phyloP scores from a whole-genome alignment of 140 eudicot species.

The Senecio squalidus region DNA sequence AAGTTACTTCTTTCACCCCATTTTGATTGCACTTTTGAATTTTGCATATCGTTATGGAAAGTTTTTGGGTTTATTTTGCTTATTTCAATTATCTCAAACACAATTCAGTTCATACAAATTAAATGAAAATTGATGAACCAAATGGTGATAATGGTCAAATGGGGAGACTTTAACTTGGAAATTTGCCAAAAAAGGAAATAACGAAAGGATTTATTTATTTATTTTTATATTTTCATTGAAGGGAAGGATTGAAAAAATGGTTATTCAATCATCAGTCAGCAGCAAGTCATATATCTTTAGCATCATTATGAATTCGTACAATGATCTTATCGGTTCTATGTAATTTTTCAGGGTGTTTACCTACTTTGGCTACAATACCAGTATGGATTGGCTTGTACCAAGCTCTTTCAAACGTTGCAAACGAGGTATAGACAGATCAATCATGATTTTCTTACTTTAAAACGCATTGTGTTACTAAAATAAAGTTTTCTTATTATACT shows the following conservation, averaged over 20 bases:
- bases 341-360: slow-evolving; percentile 73
- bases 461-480: not conserved
- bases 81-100: not conserved
- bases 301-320: slow-evolving; percentile 7
- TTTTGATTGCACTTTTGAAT: slow-evolving; percentile 11
- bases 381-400: slow-evolving; percentile 97
- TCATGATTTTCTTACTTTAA: not conserved
- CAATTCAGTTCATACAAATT: not conserved
- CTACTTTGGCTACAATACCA: slow-evolving; percentile 99
- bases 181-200: not conserved
- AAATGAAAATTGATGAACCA: not conserved
- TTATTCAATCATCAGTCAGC: not conserved
- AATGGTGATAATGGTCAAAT: slow-evolving; percentile 8
- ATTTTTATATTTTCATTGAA: not conserved
- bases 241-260: not conserved
- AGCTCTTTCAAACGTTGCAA: slow-evolving; percentile 99
- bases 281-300: not conserved
- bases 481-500: not conserved
- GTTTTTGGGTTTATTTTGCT: not conserved
- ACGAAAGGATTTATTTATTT: not conserved
- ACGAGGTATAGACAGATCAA: slow-evolving; percentile 59
- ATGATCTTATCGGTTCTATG: slow-evolving; percentile 11
- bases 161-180: not conserved
- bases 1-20: not conserved
- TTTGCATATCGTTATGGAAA: not conserved